phyloP scores from a whole-genome alignment of 2,329 filamentous ascomycete genomes.

The Ramularia endophylla region DNA sequence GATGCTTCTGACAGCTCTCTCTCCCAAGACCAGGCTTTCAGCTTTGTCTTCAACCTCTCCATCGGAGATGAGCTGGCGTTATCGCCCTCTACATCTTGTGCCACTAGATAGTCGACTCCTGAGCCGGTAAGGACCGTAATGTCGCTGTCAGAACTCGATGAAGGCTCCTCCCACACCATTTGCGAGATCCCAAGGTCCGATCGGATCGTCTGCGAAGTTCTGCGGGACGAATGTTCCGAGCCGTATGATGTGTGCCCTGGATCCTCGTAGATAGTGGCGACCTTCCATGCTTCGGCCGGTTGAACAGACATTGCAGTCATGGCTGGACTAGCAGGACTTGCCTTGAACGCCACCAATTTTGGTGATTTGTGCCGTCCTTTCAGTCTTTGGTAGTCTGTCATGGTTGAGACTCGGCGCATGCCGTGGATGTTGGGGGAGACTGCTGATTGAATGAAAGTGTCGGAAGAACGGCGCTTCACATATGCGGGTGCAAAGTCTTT shows the following conservation, averaged over 20 bases:
- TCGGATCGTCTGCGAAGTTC: slow-evolving; percentile 21
- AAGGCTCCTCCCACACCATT: slow-evolving; percentile 22
- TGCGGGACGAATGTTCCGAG: too few species aligned
- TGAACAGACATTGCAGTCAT: slow-evolving; percentile 20
- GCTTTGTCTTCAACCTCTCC: slow-evolving; percentile 21
- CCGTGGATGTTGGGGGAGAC: background rate
- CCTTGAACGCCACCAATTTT: slow-evolving; percentile 11
- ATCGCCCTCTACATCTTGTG: slow-evolving; percentile 2
- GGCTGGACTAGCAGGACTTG: slow-evolving; percentile 15
- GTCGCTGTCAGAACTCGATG: slow-evolving; percentile 11
- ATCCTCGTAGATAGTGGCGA: slow-evolving; percentile 14
- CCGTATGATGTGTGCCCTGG: slow-evolving; percentile 3
- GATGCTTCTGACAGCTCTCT: slow-evolving; percentile 10
- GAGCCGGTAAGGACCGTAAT: slow-evolving; percentile 3
- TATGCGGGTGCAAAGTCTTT: background rate
- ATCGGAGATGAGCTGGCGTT: slow-evolving; percentile 6
- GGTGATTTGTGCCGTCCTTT: slow-evolving; percentile 10
- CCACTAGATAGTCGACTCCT: slow-evolving; percentile 1
- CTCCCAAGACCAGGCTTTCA: slow-evolving; percentile 24
- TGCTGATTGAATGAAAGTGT: background rate
- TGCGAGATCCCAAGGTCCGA: slow-evolving; percentile 20
- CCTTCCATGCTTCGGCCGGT: slow-evolving; percentile 11
- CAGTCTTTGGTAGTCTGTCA: slow-evolving; percentile 12
- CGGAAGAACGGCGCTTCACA: slow-evolving; percentile 8
- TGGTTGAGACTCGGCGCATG: slow-evolving; percentile 9